Evolutionary conservation across 495 filamentous ascomycete species (phyloP), one percentile per base, ranked within the genome.

Genomic region (Penicillium cinerascens): DNA sequence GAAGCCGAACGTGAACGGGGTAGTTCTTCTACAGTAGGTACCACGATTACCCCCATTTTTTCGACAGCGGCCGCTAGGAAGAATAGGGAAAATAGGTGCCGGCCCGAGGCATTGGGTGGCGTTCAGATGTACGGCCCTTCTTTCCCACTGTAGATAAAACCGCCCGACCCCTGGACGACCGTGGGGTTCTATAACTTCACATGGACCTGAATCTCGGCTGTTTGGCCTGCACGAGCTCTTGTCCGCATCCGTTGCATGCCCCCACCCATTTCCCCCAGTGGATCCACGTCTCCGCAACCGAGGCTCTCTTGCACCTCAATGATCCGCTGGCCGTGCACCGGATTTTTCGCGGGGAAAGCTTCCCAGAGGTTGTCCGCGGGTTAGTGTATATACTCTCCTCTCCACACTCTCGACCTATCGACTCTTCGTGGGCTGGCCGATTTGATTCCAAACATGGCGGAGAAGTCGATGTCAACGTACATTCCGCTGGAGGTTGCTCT

Each of bases 401-500:
- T 8, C 29, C 10, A 11, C 29, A 23, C 22, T 23, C 11, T 10
- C 29, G 1, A 33, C 1, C 29, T 33, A 13, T 33, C 29, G 29
- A 33, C 29, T 10, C 29, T 23, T 33, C 29, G 29, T 4, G 29
- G 29, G 9, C 11, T 33, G 7, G 26, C 26, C 1, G 26, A 11
- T 33, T 13, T 27, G 25, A 39, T 18, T 17, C 37, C 10, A 13
- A 57, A 29, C 17, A 74, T 72, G 69, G 47, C 58, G 4, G 62
- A 62, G 17, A 47, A 56, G 13, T n/a, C 59, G 21, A 42, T 61
- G 2, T 49, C 48, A 11, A 36, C 55, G 3, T 72, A 71, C 54
- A 64, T 59, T 22, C 78, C 78, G 8, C 42, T 71, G 53, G 71
- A 71, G n/a, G 65, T 69, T n/a, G 65, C 77, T 36, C 57, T 80